Evolutionary conservation across 1,284 basidiomycete species (phyloP).

Genomic region (Sanghuangporus sanghuang): DNA sequence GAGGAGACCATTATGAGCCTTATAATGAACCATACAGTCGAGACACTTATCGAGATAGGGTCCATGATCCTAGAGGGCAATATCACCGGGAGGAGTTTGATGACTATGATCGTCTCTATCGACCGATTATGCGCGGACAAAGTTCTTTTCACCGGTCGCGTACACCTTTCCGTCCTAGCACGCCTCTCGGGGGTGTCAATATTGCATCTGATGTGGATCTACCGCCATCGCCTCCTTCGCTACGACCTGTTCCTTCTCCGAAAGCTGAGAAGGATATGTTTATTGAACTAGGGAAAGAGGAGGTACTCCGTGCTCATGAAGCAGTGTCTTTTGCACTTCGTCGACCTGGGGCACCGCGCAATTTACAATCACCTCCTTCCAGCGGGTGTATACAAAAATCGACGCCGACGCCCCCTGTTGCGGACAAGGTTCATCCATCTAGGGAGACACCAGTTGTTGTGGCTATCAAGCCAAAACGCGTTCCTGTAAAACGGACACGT

Average conservation of each 20-base stretch:
- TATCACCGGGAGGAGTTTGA: conserved; percentile 15
- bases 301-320: background rate
- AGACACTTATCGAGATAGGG: conserved; percentile 10
- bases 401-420: conserved; percentile 3
- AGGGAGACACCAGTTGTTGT: conserved; percentile 23
- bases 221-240: conserved; percentile 18
- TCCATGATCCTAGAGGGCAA: conserved; percentile 14
- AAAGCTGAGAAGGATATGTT: conserved; percentile 13
- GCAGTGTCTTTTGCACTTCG: background rate
- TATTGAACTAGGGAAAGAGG: background rate
- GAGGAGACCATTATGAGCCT: conserved; percentile 15
- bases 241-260: conserved; percentile 19
- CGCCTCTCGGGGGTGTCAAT: background rate
- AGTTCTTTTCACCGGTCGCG: conserved; percentile 7
- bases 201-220: background rate
- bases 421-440: conserved; percentile 19
- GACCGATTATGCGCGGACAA: conserved; percentile 5
- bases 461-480: conserved; percentile 27
- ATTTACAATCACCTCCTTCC: conserved; percentile 12
- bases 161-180: conserved; percentile 9
- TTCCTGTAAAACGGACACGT: conserved; percentile 44
- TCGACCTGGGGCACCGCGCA: conserved; percentile 11
- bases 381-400: background rate
- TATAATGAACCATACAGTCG: conserved; percentile 8
- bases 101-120: conserved; percentile 12